Conservation (phyloP, 805 yeast species). For the Danielozyma ontarioensis region DNA sequence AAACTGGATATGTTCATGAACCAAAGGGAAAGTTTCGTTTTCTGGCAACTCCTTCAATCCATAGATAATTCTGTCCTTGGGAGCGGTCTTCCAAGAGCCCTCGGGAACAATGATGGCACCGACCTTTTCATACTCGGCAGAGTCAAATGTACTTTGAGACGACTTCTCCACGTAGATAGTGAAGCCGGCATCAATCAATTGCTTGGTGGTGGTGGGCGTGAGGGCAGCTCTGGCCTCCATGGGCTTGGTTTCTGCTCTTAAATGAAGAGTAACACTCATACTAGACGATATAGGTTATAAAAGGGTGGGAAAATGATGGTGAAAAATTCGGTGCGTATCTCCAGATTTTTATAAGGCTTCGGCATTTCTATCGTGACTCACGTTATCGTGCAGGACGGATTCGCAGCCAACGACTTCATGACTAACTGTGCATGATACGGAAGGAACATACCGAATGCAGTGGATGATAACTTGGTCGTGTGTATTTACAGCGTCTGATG, state of each 20-base stretch:
- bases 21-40: conserved; percentile 79
- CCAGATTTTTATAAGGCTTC: too few relatives aligned
- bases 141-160: conserved; percentile 72
- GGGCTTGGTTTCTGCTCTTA: conserved; percentile 97
- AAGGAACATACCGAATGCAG: too few relatives aligned
- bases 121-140: conserved; percentile 66
- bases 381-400: too few relatives aligned
- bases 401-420: too few relatives aligned
- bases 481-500: too few relatives aligned
- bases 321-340: too few relatives aligned
- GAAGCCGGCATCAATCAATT: conserved; percentile 82
- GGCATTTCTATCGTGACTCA: too few relatives aligned
- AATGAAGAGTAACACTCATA: conserved; percentile 76
- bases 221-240: conserved; percentile 95
- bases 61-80: conserved; percentile 80
- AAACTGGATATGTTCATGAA: conserved; percentile 95
- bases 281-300: too few relatives aligned
- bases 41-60: conserved; percentile 97
- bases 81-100: conserved; percentile 92
- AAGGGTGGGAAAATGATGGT: too few relatives aligned
- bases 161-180: conserved; percentile 85
- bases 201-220: conserved; percentile 86
- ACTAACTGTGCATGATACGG: too few relatives aligned
- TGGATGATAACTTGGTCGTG: too few relatives aligned
- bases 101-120: conserved; percentile 90